These are phyloP conservation scores for Aspergillaceae sp. DNA, from an alignment of 2,329 filamentous ascomycete species.

Conservation along the genomic window DNA sequence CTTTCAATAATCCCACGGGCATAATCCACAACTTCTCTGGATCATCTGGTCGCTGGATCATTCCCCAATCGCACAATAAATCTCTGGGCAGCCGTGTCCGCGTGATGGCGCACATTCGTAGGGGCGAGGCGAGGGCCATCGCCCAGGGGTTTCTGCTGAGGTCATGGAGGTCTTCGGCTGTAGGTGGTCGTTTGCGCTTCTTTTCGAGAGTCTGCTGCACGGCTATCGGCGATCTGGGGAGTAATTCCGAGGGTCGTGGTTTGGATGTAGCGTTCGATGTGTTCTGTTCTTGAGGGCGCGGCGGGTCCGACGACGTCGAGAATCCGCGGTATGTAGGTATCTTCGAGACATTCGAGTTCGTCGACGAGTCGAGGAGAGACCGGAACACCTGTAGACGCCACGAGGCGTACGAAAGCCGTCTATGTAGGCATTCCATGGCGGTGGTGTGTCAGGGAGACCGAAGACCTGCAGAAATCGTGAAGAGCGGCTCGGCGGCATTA, in stretches of 20 bases:
- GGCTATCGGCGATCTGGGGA: constrained; percentile 30
- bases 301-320: constrained; percentile 6
- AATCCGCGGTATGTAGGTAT: constrained; percentile 5
- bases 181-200: constrained; percentile 18
- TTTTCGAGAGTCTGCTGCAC: constrained; percentile 13
- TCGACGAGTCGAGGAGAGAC: neutral
- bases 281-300: neutral
- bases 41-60: constrained; percentile 23
- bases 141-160: constrained; percentile 35
- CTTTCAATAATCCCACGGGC: constrained; percentile 24
- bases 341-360: neutral
- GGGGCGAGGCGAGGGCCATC: constrained; percentile 28
- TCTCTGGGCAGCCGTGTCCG: constrained; percentile 24
- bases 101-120: constrained; percentile 27
- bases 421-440: constrained; percentile 20
- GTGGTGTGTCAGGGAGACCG: neutral
- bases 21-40: constrained; percentile 22
- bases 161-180: constrained; percentile 16
- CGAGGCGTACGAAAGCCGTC: constrained; percentile 21
- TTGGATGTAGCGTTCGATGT: constrained; percentile 2
- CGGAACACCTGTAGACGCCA: constrained; percentile 24
- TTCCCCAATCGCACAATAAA: constrained; percentile 27
- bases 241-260: constrained; percentile 21
- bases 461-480: neutral
- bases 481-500: neutral